These are phyloP conservation scores for Kazachstania psychrophila DNA, from an alignment of 805 yeast genomes.

Conservation along the genomic window DNA sequence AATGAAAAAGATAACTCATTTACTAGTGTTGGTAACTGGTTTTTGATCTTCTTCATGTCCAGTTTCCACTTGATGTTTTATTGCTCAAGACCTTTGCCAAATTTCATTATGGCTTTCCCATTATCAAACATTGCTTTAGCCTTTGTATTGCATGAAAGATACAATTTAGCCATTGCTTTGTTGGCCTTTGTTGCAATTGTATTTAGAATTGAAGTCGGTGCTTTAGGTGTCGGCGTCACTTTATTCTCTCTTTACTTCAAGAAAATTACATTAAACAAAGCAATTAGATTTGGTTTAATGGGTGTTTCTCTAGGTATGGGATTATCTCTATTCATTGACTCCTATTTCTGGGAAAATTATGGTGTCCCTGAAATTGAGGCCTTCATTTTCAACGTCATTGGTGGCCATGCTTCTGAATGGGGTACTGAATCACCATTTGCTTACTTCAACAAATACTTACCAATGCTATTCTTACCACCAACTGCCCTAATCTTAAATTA, in stretches of 20 bases:
- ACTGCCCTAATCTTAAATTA: conserved; percentile 34
- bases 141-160: conserved; percentile 41
- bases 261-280: conserved; percentile 36
- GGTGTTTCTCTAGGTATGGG: conserved; percentile 46
- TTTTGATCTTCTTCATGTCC: conserved; percentile 44
- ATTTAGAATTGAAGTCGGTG: conserved; percentile 63
- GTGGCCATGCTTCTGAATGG: conserved; percentile 71
- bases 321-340: conserved; percentile 45
- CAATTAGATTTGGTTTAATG: conserved; percentile 32
- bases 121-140: conserved; percentile 49
- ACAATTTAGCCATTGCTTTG: conserved; percentile 40
- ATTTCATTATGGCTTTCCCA: conserved; percentile 69
- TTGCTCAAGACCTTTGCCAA: conserved; percentile 81
- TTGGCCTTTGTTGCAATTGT: conserved; percentile 56
- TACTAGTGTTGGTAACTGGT: conserved; percentile 44
- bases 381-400: conserved; percentile 64
- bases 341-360: conserved; percentile 60
- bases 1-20: conserved; percentile 8
- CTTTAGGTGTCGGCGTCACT: conserved; percentile 43
- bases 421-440: conserved; percentile 69
- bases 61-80: conserved; percentile 80
- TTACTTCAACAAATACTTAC: conserved; percentile 45
- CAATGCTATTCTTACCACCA: conserved; percentile 39
- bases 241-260: conserved; percentile 38
- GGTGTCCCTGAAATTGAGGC: conserved; percentile 71